phyloP scores from a whole-genome alignment of 345 rosid species.

The Raphanus raphanistrum region DNA sequence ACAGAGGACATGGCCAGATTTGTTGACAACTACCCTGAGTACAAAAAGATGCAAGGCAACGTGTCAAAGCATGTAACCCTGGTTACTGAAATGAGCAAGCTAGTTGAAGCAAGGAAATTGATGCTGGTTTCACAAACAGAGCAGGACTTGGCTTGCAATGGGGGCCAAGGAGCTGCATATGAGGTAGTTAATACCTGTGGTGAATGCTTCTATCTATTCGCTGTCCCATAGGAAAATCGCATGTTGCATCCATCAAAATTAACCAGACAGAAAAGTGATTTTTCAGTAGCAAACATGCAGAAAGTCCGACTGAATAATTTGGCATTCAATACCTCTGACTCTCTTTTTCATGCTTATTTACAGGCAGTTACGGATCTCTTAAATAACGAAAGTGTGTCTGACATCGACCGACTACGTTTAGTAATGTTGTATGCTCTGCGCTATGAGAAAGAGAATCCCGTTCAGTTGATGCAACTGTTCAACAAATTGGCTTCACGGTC shows the following conservation, averaged over 20 bases:
- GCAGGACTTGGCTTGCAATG: conserved; percentile 97
- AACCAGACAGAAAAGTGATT: not conserved
- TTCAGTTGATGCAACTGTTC: conserved; percentile 94
- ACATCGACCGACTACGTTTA: conserved; percentile 77
- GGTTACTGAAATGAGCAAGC: conserved; percentile 97
- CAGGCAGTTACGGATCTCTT: conserved; percentile 93
- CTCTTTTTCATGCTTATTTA: conserved; percentile 30
- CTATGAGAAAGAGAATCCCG: conserved; percentile 96
- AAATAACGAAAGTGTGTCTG: conserved; percentile 80
- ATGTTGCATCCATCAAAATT: not conserved
- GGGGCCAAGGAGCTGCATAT: conserved; percentile 96
- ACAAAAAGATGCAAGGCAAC: conserved; percentile 95
- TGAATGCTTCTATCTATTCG: not conserved
- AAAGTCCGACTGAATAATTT: conserved; percentile 6
- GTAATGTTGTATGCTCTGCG: conserved; percentile 95
- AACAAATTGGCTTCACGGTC: conserved; percentile 86
- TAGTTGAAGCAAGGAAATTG: conserved; percentile 88
- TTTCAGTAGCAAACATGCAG: not conserved
- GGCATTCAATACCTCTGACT: conserved; percentile 23
- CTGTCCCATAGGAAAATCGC: not conserved
- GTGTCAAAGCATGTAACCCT: conserved; percentile 95
- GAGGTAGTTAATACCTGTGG: conserved; percentile 55
- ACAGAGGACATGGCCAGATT: conserved; percentile 99
- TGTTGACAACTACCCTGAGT: conserved; percentile 95
- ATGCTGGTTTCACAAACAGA: conserved; percentile 92